Percentiles rank a stretch among this genome's conserved stretches.
Conservation (phyloP, 148 eudicot genomes). For the Diospyros lotus region DNA sequence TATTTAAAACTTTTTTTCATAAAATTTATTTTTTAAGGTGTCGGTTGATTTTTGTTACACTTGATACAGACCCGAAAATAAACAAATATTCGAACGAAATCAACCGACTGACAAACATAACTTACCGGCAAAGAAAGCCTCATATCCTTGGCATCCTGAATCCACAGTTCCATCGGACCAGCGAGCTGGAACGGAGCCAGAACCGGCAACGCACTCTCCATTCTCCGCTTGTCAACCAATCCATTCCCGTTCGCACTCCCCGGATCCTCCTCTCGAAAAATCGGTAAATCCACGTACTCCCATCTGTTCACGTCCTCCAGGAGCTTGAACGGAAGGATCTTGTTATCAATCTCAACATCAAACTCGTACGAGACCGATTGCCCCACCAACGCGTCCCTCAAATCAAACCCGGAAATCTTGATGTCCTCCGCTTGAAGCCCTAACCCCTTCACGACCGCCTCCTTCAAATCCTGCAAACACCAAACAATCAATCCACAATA, state of each 20-base stretch:
- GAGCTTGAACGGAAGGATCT: slow-evolving; percentile 74
- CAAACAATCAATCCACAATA: background rate
- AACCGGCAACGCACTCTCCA: slow-evolving; percentile 45
- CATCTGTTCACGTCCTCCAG: slow-evolving; percentile 82
- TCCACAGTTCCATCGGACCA: slow-evolving; percentile 96
- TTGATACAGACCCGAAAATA: too few species aligned
- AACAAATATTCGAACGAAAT: background rate
- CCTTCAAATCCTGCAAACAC: slow-evolving; percentile 29
- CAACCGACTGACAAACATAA: background rate
- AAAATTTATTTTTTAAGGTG: too few species aligned
- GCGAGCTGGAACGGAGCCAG: slow-evolving; percentile 92
- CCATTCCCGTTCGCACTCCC: slow-evolving; percentile 40
- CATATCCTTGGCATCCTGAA: slow-evolving; percentile 77
- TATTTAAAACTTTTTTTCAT: too few species aligned
- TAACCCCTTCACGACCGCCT: slow-evolving; percentile 46
- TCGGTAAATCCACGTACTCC: slow-evolving; percentile 90
- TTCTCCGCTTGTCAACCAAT: slow-evolving; percentile 38
- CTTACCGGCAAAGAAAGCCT: slow-evolving; percentile 71
- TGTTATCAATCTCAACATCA: slow-evolving; percentile 80
- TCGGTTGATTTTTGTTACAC: too few species aligned
- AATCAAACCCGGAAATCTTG: slow-evolving; percentile 52
- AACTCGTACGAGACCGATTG: slow-evolving; percentile 81
- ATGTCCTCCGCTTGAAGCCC: slow-evolving; percentile 52
- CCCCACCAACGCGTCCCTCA: slow-evolving; percentile 40
- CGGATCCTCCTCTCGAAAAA: slow-evolving; percentile 52